Percentiles rank a stretch among this genome's conserved stretches.
Evolutionary conservation across 352 stramenopile genomes (phyloP).

Genomic region (Globisporangium alternatum): DNA sequence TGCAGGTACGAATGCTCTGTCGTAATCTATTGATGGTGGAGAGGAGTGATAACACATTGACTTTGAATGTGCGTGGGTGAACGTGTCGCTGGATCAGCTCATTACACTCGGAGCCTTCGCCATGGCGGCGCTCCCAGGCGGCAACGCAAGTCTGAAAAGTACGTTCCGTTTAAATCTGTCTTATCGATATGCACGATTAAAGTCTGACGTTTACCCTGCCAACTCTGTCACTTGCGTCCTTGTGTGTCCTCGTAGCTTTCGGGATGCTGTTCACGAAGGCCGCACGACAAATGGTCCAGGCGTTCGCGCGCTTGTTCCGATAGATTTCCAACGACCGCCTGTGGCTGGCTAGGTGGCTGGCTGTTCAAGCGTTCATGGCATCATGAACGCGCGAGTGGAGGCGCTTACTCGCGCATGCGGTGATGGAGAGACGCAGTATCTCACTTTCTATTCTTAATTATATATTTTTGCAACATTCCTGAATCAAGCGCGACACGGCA

Average conservation of each 20-base stretch:
- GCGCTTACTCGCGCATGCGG: no score
- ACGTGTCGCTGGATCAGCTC: slow-evolving; percentile 31
- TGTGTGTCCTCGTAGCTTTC: slow-evolving; percentile 37
- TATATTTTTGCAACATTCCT: no score
- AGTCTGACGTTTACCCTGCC: neutral
- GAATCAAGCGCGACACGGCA: no score
- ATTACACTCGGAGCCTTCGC: slow-evolving; percentile 58
- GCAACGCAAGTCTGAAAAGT: slow-evolving; percentile 67
- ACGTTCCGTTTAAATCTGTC: neutral
- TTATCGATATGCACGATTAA: neutral
- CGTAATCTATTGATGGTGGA: neutral
- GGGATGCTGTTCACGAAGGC: slow-evolving; percentile 62
- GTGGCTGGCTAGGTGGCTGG: neutral
- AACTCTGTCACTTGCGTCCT: neutral
- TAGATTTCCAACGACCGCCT: slow-evolving; percentile 21
- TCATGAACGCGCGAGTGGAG: no score
- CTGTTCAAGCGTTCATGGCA: neutral
- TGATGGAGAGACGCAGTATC: no score
- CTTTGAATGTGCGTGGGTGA: neutral
- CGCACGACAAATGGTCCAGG: slow-evolving; percentile 60
- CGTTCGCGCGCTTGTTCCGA: slow-evolving; percentile 47
- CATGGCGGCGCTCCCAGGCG: slow-evolving; percentile 56
- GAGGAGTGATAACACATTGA: neutral
- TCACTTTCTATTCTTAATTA: no score
- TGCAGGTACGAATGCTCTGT: slow-evolving; percentile 28